These are phyloP conservation scores for Oryza nivara DNA, from an alignment of 176 grass and related monocot genomes.

Conservation along the genomic window DNA sequence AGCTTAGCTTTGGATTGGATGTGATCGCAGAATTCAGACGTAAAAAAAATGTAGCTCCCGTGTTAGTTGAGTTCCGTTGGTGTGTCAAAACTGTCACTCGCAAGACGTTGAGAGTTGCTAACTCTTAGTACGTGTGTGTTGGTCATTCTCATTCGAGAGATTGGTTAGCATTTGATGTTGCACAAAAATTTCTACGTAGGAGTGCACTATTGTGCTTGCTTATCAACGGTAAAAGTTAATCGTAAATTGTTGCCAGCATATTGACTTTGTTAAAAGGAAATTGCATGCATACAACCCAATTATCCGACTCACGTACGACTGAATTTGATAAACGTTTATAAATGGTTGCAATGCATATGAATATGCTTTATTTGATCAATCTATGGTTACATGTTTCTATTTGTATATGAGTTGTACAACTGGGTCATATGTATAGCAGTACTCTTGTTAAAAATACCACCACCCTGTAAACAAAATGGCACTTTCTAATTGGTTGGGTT, in stretches of 20 bases:
- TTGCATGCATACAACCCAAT: too few species aligned
- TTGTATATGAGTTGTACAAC: too few species aligned
- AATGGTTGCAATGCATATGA: too few species aligned
- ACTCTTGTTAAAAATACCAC: neutral
- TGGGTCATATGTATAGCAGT: too few species aligned
- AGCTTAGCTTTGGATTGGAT: neutral
- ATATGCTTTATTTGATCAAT: too few species aligned
- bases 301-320: too few species aligned
- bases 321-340: too few species aligned
- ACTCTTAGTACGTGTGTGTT: neutral
- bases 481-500: too few species aligned
- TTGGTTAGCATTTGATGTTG: neutral
- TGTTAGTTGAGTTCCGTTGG: neutral
- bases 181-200: neutral
- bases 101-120: conserved; percentile 3
- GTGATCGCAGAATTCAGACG: conserved; percentile 8
- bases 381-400: too few species aligned
- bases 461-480: neutral
- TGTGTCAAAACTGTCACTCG: conserved; percentile 22
- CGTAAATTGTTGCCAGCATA: neutral
- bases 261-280: neutral
- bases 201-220: too few species aligned
- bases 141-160: neutral
- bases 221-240: neutral
- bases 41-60: conserved; percentile 14